phyloP scores from a whole-genome alignment of 169 alveolate species.

The Plasmodium knowlesi region DNA sequence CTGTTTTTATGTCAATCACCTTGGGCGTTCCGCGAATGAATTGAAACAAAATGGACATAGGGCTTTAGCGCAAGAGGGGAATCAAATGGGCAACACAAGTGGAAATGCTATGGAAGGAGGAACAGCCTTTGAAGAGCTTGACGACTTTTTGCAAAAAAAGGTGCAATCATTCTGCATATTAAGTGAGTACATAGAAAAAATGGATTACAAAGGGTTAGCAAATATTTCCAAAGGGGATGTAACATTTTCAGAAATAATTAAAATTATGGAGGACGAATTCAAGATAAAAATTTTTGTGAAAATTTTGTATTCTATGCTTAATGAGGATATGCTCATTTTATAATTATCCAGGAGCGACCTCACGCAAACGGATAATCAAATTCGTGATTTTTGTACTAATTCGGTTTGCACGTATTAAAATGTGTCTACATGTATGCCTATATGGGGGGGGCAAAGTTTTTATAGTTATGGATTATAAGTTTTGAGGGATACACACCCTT shows the following conservation, averaged over 20 bases:
- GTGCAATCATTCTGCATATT: constrained; percentile 29
- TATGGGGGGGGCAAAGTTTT: not conserved
- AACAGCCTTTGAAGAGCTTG: not conserved
- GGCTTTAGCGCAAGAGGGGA: not conserved
- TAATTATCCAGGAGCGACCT: constrained; percentile 2
- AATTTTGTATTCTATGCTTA: constrained; percentile 57
- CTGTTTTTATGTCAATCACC: not conserved
- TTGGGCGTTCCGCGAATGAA: not conserved
- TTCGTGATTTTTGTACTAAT: not conserved
- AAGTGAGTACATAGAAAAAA: constrained; percentile 20
- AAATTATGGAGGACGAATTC: constrained; percentile 47
- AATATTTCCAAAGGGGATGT: not conserved
- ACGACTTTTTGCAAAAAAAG: constrained; percentile 36
- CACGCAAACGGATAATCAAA: not conserved
- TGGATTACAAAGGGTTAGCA: constrained; percentile 6
- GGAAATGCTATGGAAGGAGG: not conserved
- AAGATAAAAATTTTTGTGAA: constrained; percentile 31
- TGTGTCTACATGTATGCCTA: not conserved
- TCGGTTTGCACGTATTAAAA: not conserved
- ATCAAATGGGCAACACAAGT: not conserved
- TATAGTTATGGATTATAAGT: not conserved
- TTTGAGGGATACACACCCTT: not conserved
- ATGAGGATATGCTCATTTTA: constrained; percentile 56
- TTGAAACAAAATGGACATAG: constrained; percentile 9
- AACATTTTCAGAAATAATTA: constrained; percentile 28